Evolutionary conservation across 192 early-diverging fungal species (phyloP).

Genomic region (Coemansia sp.): DNA sequence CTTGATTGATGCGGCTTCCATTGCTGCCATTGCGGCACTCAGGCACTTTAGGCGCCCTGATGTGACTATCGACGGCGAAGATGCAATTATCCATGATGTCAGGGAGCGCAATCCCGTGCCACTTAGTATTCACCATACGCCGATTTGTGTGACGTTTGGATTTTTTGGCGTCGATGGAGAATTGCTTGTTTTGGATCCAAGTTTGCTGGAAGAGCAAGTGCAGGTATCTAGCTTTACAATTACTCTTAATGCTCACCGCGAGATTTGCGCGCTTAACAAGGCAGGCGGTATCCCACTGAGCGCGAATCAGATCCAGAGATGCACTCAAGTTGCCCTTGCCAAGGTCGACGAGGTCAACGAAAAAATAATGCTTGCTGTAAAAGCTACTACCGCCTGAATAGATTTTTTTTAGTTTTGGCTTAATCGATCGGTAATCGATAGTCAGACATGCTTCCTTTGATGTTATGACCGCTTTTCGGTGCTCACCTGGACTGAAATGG

Average conservation of each 20-base stretch:
- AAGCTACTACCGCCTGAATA: conserved; percentile 32
- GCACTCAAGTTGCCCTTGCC: conserved; percentile 72
- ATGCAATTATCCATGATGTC: conserved; percentile 76
- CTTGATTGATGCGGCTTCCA: conserved; percentile 83
- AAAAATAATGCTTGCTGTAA: conserved; percentile 70
- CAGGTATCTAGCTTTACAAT: conserved; percentile 80
- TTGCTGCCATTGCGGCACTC: conserved; percentile 85
- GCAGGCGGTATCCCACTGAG: conserved; percentile 82
- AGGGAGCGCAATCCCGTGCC: conserved; percentile 91
- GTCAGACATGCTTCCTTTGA: too few relatives aligned
- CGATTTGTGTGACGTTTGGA: conserved; percentile 87
- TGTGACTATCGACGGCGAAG: conserved; percentile 86
- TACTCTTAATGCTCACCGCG: conserved; percentile 86
- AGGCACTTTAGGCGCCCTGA: conserved; percentile 92
- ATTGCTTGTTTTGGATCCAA: conserved; percentile 77
- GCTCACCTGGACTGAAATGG: too few relatives aligned
- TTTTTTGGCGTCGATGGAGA: conserved; percentile 76
- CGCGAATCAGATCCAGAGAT: conserved; percentile 70
- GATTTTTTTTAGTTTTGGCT: background rate
- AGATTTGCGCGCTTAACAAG: conserved; percentile 88
- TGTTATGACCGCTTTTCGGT: too few relatives aligned
- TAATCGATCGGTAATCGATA: background rate
- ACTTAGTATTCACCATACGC: conserved; percentile 91
- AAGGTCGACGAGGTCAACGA: conserved; percentile 63
- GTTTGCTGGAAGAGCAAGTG: conserved; percentile 79